Percentiles rank a stretch among this genome's conserved stretches.
phyloP scores from a whole-genome alignment of 2,329 filamentous ascomycete genomes.

The Calonectria fujianensis region DNA sequence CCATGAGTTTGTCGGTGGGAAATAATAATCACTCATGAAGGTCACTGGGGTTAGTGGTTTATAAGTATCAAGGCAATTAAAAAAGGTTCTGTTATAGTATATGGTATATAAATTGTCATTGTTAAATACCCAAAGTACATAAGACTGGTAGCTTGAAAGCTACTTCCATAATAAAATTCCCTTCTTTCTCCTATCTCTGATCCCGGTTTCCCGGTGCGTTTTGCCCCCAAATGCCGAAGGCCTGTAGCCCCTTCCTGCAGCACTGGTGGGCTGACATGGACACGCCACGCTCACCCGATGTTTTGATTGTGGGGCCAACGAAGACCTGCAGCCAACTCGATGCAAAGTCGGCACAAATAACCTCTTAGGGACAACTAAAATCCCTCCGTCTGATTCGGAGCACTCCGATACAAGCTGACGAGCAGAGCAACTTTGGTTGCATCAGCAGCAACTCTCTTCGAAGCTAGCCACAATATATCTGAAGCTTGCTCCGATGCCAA shows the following conservation, averaged over 20 bases:
- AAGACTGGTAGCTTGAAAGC: neutral
- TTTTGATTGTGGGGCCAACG: neutral
- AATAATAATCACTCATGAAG: conserved; percentile 32
- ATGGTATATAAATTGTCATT: no score
- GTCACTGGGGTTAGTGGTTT: neutral
- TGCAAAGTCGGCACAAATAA: neutral
- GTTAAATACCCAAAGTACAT: neutral
- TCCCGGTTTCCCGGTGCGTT: neutral
- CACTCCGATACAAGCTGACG: neutral
- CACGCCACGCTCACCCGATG: neutral
- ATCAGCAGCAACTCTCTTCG: neutral
- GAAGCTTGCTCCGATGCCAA: neutral
- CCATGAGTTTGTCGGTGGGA: conserved; percentile 8
- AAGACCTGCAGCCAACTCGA: neutral
- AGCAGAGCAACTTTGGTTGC: neutral
- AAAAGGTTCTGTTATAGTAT: neutral
- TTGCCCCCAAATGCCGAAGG: neutral
- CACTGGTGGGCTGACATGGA: neutral
- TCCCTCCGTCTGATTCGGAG: neutral
- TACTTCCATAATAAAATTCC: neutral
- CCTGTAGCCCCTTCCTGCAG: neutral
- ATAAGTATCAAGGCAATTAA: neutral
- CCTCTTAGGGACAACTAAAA: neutral
- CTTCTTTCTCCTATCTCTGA: neutral
- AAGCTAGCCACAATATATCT: neutral